Conservation (phyloP, 768 basidiomycete genomes). For the Tulasnella calospora region DNA sequence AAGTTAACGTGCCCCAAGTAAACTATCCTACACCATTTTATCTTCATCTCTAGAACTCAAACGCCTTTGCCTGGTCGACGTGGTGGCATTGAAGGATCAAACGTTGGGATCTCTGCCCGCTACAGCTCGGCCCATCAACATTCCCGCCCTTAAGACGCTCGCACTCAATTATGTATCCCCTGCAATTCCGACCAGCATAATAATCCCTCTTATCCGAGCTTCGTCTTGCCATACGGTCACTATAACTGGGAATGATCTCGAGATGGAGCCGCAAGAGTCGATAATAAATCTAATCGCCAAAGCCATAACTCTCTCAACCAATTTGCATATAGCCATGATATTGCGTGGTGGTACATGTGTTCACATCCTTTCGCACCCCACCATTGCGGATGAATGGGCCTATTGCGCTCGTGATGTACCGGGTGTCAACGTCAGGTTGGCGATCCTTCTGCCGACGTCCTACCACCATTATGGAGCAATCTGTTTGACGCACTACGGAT, state of each 20-base stretch:
- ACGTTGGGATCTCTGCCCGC: background rate
- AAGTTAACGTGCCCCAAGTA: background rate
- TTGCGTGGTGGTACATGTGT: background rate
- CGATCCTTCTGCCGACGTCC: background rate
- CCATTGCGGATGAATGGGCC: background rate
- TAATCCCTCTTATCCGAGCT: background rate
- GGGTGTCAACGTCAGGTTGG: background rate
- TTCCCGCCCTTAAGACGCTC: background rate
- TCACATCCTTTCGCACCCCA: background rate
- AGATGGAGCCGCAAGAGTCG: background rate
- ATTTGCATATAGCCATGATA: background rate
- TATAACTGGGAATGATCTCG: background rate
- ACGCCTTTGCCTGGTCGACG: background rate
- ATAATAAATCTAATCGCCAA: background rate
- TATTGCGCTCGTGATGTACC: background rate
- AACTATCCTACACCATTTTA: background rate
- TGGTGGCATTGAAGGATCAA: too few species aligned
- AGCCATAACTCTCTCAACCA: background rate
- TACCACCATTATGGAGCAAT: background rate
- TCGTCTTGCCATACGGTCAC: background rate
- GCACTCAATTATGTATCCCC: background rate
- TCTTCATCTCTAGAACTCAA: background rate
- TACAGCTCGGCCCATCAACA: background rate
- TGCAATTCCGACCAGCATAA: background rate
- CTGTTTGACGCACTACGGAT: background rate